Percentiles rank a stretch among this genome's conserved stretches.
Evolutionary conservation across 257 asterid genomes (phyloP).

Genomic region (Nicotiana noctiflora): DNA sequence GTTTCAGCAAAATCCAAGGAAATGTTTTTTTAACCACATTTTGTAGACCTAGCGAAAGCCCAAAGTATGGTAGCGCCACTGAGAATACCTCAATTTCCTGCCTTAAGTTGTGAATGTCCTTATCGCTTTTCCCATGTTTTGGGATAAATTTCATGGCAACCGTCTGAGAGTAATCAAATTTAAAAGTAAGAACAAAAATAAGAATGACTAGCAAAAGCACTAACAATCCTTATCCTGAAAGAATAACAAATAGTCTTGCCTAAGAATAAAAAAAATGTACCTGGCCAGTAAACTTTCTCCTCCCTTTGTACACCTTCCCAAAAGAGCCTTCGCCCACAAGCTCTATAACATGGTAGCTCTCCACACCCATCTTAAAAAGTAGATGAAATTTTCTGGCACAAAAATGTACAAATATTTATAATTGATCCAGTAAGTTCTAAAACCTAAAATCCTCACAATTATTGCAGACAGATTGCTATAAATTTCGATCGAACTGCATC

Average conservation of each 20-base stretch:
- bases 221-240: background rate
- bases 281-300: conserved; percentile 93
- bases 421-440: background rate
- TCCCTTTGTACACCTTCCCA: conserved; percentile 94
- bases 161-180: conserved; percentile 40
- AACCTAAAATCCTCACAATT: background rate
- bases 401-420: background rate
- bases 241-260: background rate
- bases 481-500: background rate
- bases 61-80: background rate
- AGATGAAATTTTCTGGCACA: background rate
- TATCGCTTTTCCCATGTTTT: conserved; percentile 87
- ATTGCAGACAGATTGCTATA: background rate
- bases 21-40: background rate
- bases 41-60: background rate
- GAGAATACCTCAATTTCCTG: conserved; percentile 86
- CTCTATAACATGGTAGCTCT: conserved; percentile 84
- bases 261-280: conserved; percentile 20
- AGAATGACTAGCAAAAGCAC: background rate
- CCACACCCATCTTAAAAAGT: conserved; percentile 57
- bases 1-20: background rate
- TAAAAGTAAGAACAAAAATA: background rate
- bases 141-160: conserved; percentile 96
- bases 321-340: conserved; percentile 99
- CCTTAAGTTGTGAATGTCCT: conserved; percentile 79